phyloP scores from a whole-genome alignment of 768 basidiomycete genomes.

The Russula olivacea region DNA sequence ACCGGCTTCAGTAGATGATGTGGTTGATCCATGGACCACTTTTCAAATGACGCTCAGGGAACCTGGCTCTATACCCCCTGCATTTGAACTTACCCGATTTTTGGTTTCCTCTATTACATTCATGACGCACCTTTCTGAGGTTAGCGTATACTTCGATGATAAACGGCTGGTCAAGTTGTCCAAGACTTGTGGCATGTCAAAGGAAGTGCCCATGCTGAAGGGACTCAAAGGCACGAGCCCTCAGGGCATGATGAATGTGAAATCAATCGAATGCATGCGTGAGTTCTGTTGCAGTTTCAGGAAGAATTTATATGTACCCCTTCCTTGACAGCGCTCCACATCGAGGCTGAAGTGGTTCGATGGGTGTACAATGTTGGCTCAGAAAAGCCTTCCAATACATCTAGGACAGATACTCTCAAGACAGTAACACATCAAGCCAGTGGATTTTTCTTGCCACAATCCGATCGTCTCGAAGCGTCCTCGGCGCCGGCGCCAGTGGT shows the following conservation, averaged over 20 bases:
- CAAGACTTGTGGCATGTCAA: slow-evolving; percentile 53
- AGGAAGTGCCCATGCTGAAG: slow-evolving; percentile 46
- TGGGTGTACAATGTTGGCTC: slow-evolving; percentile 66
- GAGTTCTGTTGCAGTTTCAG: slow-evolving; percentile 28
- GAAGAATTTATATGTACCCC: slow-evolving; percentile 7
- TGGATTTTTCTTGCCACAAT: slow-evolving; percentile 38
- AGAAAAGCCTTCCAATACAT: slow-evolving; percentile 43
- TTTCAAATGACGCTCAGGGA: slow-evolving; percentile 89
- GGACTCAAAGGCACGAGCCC: slow-evolving; percentile 54
- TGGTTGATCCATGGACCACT: slow-evolving; percentile 61
- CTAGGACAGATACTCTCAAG: neutral
- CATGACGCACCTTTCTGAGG: slow-evolving; percentile 70
- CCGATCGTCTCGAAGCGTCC: slow-evolving; percentile 32
- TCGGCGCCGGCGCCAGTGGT: slow-evolving; percentile 32
- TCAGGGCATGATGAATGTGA: slow-evolving; percentile 61
- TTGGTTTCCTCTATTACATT: slow-evolving; percentile 89
- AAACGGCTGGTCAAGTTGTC: slow-evolving; percentile 59
- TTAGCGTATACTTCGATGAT: slow-evolving; percentile 80
- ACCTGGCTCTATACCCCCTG: slow-evolving; percentile 66
- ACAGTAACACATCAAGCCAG: slow-evolving; percentile 25
- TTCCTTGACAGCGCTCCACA: slow-evolving; percentile 52
- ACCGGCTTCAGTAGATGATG: slow-evolving; percentile 36
- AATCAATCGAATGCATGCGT: slow-evolving; percentile 59
- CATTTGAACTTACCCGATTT: slow-evolving; percentile 89
- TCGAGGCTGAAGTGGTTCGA: slow-evolving; percentile 76